Evolutionary conservation across 441 rosid genomes (phyloP), one percentile per base, ranked within the genome.

Genomic region (Bruguiera hainesii): DNA sequence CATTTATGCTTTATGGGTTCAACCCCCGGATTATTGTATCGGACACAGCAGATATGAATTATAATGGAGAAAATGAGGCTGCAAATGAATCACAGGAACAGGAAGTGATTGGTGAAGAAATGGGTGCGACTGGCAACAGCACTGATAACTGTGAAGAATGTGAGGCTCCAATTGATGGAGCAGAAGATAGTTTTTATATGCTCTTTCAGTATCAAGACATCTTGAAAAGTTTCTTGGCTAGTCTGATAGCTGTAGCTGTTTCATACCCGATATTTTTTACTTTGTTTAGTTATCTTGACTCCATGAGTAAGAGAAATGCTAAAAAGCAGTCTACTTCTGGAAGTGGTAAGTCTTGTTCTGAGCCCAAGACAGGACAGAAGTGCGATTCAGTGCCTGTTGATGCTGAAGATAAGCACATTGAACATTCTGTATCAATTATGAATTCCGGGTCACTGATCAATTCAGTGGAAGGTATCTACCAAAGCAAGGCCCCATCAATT

Each of bases 401-500:
- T 25, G 71, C 55, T 60, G 61, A 61, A 23, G 75, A 56, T 60
- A 46, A 68, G 62, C 62, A 64, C 5, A 59, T 3, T 21, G 53
- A 49, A 20, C 26, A n/a, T 23, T 21, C 48, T 62, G 59, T 63
- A 26, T 60, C 76, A 8, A 20, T 67, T 13, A 15, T 26, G 13
- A 70, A 37, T 53, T 33, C 77, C 26, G 28, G 37, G 48, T 20
- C 78, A n/a, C 51, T 49, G 60, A 42, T 55, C 23, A n/a, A 35
- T 56, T 56, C 70, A 42, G 9, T 50, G 13, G 60, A 64, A 52
- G 68, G 42, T 18, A 53, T 28, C 16, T n/a, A 59, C 49, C 74
- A 73, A 73, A 78, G 51, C 35, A 70, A 23, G 30, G 79, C 76
- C 26, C 87, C 83, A 15, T 64, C 71, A 10, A 59, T 78, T 29